phyloP scores from a whole-genome alignment of 192 early-diverging fungal genomes.

The Funneliformis geosporum region DNA sequence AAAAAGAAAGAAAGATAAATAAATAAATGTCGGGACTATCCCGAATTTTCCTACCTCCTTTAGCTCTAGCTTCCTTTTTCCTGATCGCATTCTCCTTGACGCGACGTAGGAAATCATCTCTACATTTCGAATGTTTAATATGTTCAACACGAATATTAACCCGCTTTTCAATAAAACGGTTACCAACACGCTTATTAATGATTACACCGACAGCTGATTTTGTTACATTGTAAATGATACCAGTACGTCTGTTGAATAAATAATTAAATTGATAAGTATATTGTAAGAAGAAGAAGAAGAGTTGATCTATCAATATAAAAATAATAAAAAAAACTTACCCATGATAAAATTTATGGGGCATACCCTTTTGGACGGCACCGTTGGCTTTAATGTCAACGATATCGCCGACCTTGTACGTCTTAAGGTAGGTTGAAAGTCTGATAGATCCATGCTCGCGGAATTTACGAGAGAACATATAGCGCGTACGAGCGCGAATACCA shows the following conservation, averaged over 20 bases:
- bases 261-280: background rate
- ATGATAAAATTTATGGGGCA: slow-evolving; percentile 99
- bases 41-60: slow-evolving; percentile 55
- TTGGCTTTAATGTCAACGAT: slow-evolving; percentile 99
- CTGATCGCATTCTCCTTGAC: slow-evolving; percentile 92
- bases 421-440: slow-evolving; percentile 95
- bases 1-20: background rate
- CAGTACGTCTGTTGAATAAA: slow-evolving; percentile 73
- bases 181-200: slow-evolving; percentile 97
- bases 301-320: background rate
- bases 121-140: slow-evolving; percentile 99
- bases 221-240: slow-evolving; percentile 99
- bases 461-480: slow-evolving; percentile 96
- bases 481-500: slow-evolving; percentile 96
- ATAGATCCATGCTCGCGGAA: slow-evolving; percentile 95
- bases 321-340: slow-evolving; percentile 51
- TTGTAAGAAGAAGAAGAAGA: background rate
- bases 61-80: slow-evolving; percentile 81
- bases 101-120: slow-evolving; percentile 94
- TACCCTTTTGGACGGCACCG: slow-evolving; percentile 98
- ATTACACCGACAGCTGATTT: slow-evolving; percentile 98
- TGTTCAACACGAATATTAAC: slow-evolving; percentile 99
- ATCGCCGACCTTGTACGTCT: slow-evolving; percentile 98
- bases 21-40: background rate
- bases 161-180: slow-evolving; percentile 98